Conservation (phyloP, 768 basidiomycete species). For the Aureoboletus auriporus region DNA sequence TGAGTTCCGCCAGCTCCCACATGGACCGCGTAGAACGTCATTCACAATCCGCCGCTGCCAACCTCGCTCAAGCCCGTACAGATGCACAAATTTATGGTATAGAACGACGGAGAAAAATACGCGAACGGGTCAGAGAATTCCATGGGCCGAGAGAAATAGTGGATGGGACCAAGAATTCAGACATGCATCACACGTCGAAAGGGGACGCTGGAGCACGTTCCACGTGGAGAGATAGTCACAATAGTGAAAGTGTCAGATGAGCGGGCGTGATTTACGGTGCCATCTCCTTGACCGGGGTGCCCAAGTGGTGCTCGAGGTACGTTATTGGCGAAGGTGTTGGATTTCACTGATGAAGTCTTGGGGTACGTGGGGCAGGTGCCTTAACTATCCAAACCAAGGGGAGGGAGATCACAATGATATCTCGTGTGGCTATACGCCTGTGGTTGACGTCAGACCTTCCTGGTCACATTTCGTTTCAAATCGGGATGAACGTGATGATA, state of each 20-base stretch:
- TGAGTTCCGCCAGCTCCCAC: constrained; percentile 16
- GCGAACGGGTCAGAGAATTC: constrained; percentile 39
- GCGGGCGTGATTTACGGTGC: background rate
- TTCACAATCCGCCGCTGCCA: constrained; percentile 44
- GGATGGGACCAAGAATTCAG: background rate
- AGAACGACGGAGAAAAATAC: constrained; percentile 49
- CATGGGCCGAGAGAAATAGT: constrained; percentile 12
- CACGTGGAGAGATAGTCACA: background rate
- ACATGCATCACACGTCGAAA: background rate
- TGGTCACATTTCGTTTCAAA: too few relatives aligned
- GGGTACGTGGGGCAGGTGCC: background rate
- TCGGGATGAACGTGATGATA: too few relatives aligned
- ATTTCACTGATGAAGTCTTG: background rate
- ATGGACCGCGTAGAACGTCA: constrained; percentile 42
- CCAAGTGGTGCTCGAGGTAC: background rate
- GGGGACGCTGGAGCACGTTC: background rate
- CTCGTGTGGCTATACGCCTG: background rate
- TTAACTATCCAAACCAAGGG: background rate
- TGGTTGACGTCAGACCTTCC: too few relatives aligned
- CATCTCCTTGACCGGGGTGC: background rate
- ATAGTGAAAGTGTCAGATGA: background rate
- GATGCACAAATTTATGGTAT: constrained; percentile 56
- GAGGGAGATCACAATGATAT: background rate
- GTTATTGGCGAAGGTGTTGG: background rate
- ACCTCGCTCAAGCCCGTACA: constrained; percentile 54